These are phyloP conservation scores for Suillus spraguei DNA, from an alignment of 768 basidiomycete species.

Conservation along the genomic window DNA sequence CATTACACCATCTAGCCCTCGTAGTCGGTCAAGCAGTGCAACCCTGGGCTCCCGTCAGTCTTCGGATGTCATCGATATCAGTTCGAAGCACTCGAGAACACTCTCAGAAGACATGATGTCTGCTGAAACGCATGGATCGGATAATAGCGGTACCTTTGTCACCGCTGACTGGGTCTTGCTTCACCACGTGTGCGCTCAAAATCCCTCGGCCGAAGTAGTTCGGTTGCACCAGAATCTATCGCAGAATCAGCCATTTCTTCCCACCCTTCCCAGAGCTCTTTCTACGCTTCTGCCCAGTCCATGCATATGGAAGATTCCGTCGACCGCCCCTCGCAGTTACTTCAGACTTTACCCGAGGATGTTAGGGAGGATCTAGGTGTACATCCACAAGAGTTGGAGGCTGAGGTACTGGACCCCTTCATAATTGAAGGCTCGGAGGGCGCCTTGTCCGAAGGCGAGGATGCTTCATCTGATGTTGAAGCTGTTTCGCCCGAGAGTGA, in stretches of 20 bases:
- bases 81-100: conserved; percentile 9
- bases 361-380: conserved; percentile 7
- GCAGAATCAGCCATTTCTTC: conserved; percentile 9
- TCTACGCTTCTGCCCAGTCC: conserved; percentile 8
- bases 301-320: conserved; percentile 3
- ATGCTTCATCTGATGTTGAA: conserved; percentile 24
- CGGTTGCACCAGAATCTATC: conserved; percentile 9
- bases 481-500: conserved; percentile 23
- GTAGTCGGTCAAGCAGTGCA: conserved; percentile 5
- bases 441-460: conserved; percentile 36
- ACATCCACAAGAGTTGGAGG: conserved; percentile 39
- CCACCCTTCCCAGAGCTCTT: conserved; percentile 2
- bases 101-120: conserved; percentile 6
- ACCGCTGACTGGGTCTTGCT: conserved; percentile 3
- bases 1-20: conserved; percentile 19
- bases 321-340: conserved; percentile 1
- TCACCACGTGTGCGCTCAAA: conserved; percentile 17
- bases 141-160: conserved; percentile 26
- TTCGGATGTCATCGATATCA: conserved; percentile 27
- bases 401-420: conserved; percentile 62
- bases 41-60: neutral
- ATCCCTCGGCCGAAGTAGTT: conserved; percentile 11
- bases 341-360: conserved; percentile 16
- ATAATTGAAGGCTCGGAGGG: conserved; percentile 58
- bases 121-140: conserved; percentile 14